Base-by-base conservation (phyloP, 495 filamentous ascomycete species). In the Glonium stellatum region DNA sequence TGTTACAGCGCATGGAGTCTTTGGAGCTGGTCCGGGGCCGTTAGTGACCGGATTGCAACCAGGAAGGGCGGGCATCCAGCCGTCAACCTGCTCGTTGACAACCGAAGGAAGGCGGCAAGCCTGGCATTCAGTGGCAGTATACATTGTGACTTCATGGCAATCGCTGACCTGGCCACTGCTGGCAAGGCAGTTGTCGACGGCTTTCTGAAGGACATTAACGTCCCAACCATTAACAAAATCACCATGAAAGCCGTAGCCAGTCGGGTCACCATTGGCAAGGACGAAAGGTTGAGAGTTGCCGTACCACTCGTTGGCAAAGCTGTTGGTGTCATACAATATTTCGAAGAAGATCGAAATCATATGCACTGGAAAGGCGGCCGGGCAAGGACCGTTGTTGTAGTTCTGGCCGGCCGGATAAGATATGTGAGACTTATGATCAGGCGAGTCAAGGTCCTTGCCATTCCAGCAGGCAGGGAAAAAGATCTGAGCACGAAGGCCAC, bases 151-250 rank as follows among this genome's bases (percentile, higher is more conserved):
- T 55, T 87, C 84, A 49, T 77, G 62, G 0, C 74, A 73, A 70
- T 53, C 36, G 1, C 10, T 18, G 84, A 90, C 59, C 0, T 22
- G 1, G 42, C 63, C 63, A 31, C 52, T 58, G 25, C 55, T 19
- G 36, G 21, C 75, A 55, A 76, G 80, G 76, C 87, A 90, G 21
- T 70, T 73, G 44, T 86, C 71, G 55, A 87, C 77, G 58, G 85
- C 83, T 31, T 77, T 74, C 67, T 88, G 79, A 18, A 90, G 80
- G 53, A 79, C 76, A 6, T 72, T 61, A 51, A 77, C 69, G 59
- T 90, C 80, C 88, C 88, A 91, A 21, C 84, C 88, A 48, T 86
- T 80, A 54, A 67, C 72, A 71, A 89, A 89, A 73, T 89, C 86
- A 35, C 78, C 85, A 73, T 89, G 87, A 49, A 80, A 78, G 34